phyloP scores from a whole-genome alignment of 2,329 filamentous ascomycete species.

The Stagonosporopsis chrysanthemi region DNA sequence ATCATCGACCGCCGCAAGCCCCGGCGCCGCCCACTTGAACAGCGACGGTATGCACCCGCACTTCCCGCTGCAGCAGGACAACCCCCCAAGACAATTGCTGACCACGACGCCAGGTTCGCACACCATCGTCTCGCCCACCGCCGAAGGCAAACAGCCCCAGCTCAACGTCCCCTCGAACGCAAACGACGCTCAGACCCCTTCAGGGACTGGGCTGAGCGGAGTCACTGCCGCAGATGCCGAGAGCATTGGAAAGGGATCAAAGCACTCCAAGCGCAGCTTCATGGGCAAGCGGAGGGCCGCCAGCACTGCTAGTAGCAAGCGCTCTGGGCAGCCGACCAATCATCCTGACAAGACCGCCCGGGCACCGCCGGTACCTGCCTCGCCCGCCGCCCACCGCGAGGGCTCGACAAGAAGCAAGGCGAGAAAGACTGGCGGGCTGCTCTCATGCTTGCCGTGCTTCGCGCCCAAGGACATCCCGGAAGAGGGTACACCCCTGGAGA shows the following conservation, averaged over 20 bases:
- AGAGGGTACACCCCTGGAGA: conserved; percentile 56
- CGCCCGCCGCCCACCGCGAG: conserved; percentile 40
- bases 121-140: conserved; percentile 38
- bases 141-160: conserved; percentile 48
- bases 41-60: conserved; percentile 42
- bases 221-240: conserved; percentile 56
- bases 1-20: conserved; percentile 23
- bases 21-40: conserved; percentile 42
- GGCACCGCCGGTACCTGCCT: conserved; percentile 40
- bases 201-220: conserved; percentile 53
- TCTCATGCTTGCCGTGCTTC: conserved; percentile 71
- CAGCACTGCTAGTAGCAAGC: conserved; percentile 57
- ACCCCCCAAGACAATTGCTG: background rate
- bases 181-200: conserved; percentile 44
- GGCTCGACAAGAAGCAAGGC: conserved; percentile 49
- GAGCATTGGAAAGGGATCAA: conserved; percentile 54
- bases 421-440: conserved; percentile 52
- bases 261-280: conserved; percentile 55
- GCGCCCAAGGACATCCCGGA: conserved; percentile 66
- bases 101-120: conserved; percentile 12
- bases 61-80: background rate
- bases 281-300: conserved; percentile 54
- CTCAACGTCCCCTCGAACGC: conserved; percentile 48
- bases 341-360: conserved; percentile 52
- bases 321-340: conserved; percentile 49